Conservation (phyloP, 108 stramenopile genomes). For the Stephanodiscus minutulus region DNA sequence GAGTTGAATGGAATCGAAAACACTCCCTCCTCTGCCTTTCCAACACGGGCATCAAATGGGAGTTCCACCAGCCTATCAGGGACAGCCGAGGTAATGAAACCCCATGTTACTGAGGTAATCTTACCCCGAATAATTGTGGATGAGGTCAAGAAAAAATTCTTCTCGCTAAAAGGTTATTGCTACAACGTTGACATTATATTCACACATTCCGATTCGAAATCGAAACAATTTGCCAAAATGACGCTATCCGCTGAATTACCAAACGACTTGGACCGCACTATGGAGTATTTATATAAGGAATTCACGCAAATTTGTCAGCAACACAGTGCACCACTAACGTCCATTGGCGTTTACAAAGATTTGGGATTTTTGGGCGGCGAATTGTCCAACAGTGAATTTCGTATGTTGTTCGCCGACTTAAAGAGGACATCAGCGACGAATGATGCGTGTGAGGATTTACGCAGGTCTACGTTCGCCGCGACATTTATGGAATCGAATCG, state of each 20-base stretch:
- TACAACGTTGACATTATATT: constrained; percentile 64
- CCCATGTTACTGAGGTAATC: constrained; percentile 56
- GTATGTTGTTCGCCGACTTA: constrained; percentile 49
- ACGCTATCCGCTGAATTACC: constrained; percentile 46
- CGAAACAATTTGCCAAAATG: constrained; percentile 79
- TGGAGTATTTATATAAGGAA: constrained; percentile 42
- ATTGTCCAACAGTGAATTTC: constrained; percentile 63
- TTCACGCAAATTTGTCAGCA: constrained; percentile 57
- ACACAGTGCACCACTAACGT: constrained; percentile 54
- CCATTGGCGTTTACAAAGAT: constrained; percentile 59
- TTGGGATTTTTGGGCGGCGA: constrained; percentile 71
- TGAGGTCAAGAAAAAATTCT: constrained; percentile 59
- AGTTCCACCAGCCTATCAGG: not conserved
- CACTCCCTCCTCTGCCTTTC: not conserved
- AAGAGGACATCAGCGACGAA: constrained; percentile 24
- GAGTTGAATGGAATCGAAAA: constrained; percentile 16
- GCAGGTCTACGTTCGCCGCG: constrained; percentile 61
- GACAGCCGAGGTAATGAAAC: constrained; percentile 6
- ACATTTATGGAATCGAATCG: constrained; percentile 70
- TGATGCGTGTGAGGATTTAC: constrained; percentile 61
- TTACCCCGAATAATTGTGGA: constrained; percentile 76
- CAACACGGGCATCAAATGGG: not conserved
- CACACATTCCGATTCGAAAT: constrained; percentile 78
- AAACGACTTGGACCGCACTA: constrained; percentile 11
- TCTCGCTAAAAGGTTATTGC: constrained; percentile 58